Evolutionary conservation across 2,329 filamentous ascomycete genomes (phyloP).

Genomic region (Fusarium mundagurra): DNA sequence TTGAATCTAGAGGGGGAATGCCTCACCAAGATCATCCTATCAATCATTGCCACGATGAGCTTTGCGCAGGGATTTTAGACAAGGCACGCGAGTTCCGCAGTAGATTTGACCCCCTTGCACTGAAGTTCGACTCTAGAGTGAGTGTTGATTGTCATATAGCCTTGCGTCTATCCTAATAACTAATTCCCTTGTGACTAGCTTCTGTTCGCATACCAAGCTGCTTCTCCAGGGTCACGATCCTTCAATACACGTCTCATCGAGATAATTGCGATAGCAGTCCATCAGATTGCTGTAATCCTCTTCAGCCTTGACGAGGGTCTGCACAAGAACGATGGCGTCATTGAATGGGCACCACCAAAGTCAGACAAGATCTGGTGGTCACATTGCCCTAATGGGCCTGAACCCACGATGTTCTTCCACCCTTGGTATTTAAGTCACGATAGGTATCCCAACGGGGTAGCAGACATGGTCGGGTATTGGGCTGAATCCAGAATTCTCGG

Average conservation of each 20-base stretch:
- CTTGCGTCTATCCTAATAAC: neutral
- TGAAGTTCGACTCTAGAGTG: conserved; percentile 27
- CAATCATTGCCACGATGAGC: conserved; percentile 23
- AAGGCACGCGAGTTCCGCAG: conserved; percentile 23
- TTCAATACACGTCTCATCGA: conserved; percentile 47
- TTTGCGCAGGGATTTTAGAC: conserved; percentile 32
- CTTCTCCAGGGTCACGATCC: conserved; percentile 32
- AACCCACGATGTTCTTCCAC: conserved; percentile 43
- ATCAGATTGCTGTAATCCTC: conserved; percentile 44
- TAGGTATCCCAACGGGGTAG: neutral
- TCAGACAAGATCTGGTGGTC: conserved; percentile 1
- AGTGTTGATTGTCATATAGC: neutral
- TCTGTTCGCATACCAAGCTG: conserved; percentile 37
- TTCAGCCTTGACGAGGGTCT: conserved; percentile 32
- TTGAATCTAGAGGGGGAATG: neutral
- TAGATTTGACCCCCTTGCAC: neutral
- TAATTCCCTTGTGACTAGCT: conserved; percentile 16
- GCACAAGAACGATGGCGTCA: conserved; percentile 39
- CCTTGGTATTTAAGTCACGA: neutral
- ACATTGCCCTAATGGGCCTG: conserved; percentile 12
- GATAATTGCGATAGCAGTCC: conserved; percentile 42
- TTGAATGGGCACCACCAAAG: conserved; percentile 34
- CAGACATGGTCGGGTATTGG: conserved; percentile 5
- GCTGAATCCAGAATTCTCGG: neutral
- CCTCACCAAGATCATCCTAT: conserved; percentile 19